These are phyloP conservation scores for Capsicum chinense DNA, from an alignment of 257 asterid species.

Conservation along the genomic window DNA sequence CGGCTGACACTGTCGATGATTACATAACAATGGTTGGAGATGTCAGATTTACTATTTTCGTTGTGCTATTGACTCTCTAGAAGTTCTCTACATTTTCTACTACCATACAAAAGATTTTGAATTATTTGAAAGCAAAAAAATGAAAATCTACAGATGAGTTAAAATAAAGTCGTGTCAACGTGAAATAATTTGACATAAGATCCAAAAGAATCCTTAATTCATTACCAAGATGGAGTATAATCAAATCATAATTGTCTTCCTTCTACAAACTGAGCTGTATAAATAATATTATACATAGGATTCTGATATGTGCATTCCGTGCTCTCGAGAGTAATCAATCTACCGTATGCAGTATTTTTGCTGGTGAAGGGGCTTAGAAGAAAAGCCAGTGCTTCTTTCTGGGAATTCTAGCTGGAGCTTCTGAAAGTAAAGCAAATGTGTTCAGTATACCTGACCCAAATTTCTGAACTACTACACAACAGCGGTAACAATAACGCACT, in stretches of 20 bases:
- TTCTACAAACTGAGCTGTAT: neutral
- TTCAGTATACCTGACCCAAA: neutral
- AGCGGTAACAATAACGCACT: neutral
- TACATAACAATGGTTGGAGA: no score
- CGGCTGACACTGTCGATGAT: no score
- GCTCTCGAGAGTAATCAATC: neutral
- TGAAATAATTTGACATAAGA: neutral
- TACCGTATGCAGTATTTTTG: conserved; percentile 22
- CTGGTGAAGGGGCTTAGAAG: conserved; percentile 40
- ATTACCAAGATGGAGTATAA: neutral
- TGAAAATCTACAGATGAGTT: neutral
- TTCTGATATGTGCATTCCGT: conserved; percentile 26
- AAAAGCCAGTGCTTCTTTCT: conserved; percentile 81
- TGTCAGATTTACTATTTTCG: no score
- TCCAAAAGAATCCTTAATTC: neutral
- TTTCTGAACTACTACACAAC: neutral
- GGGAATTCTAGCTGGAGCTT: conserved; percentile 63
- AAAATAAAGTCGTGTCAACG: neutral
- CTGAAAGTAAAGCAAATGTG: conserved; percentile 40
- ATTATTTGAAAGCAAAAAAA: no score
- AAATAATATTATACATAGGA: neutral
- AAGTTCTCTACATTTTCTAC: neutral
- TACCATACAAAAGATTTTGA: neutral
- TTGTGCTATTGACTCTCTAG: neutral
- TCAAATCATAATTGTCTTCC: neutral